These are phyloP conservation scores for Aspergillus oerlinghausenensis DNA, from an alignment of 2,329 filamentous ascomycete genomes.

Conservation along the genomic window DNA sequence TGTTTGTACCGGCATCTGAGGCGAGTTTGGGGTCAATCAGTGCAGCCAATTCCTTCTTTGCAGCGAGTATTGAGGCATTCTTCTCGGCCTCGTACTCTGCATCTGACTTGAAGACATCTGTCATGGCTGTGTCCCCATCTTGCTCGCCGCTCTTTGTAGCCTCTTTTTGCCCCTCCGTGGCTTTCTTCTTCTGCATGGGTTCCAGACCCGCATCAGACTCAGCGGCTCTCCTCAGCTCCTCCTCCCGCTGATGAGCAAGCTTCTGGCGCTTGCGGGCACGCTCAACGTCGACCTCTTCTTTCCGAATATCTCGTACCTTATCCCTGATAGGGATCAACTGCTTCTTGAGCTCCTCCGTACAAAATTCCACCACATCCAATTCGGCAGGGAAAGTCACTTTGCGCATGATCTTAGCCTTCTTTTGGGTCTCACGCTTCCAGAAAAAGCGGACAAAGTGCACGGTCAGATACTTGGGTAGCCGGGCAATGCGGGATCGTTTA, in stretches of 20 bases:
- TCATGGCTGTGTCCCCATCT: slow-evolving; percentile 69
- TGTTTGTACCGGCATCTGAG: slow-evolving; percentile 78
- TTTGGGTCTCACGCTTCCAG: slow-evolving; percentile 92
- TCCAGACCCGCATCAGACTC: slow-evolving; percentile 29
- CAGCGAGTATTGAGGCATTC: slow-evolving; percentile 65
- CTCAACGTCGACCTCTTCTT: slow-evolving; percentile 91
- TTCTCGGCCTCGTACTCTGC: slow-evolving; percentile 87
- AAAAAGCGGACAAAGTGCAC: slow-evolving; percentile 98
- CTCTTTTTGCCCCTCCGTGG: slow-evolving; percentile 47
- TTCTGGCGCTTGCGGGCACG: slow-evolving; percentile 89
- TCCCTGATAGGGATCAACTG: slow-evolving; percentile 88
- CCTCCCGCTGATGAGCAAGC: slow-evolving; percentile 55
- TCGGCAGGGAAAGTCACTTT: slow-evolving; percentile 96
- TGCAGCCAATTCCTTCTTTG: slow-evolving; percentile 82
- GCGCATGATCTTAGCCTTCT: slow-evolving; percentile 99
- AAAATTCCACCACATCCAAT: slow-evolving; percentile 90
- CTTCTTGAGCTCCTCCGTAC: slow-evolving; percentile 80
- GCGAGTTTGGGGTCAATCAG: slow-evolving; percentile 71
- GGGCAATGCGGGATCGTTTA: slow-evolving; percentile 83
- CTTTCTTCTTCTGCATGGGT: slow-evolving; percentile 47
- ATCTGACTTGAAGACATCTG: slow-evolving; percentile 80
- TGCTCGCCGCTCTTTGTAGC: slow-evolving; percentile 47
- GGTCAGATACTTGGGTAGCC: slow-evolving; percentile 89
- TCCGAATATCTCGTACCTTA: slow-evolving; percentile 89
- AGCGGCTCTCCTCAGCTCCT: slow-evolving; percentile 44